Conservation (phyloP, 2,329 filamentous ascomycete genomes). For the Diplocarpon rosae region DNA sequence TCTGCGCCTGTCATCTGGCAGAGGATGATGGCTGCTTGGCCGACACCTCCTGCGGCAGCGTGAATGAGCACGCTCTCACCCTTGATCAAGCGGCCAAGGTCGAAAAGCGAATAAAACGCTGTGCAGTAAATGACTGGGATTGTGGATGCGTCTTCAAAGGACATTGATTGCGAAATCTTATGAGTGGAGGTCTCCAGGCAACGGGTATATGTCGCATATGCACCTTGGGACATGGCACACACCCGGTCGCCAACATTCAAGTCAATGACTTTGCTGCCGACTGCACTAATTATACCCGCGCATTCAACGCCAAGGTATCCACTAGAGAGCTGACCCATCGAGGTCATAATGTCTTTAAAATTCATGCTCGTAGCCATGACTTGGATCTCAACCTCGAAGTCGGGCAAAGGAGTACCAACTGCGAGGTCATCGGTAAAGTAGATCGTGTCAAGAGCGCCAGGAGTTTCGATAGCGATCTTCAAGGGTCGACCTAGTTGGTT, state of each 20-base stretch:
- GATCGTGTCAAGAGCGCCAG: conserved; percentile 21
- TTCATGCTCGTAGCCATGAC: conserved; percentile 28
- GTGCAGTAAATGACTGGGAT: conserved; percentile 24
- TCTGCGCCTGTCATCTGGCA: conserved; percentile 25
- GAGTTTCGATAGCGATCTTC: conserved; percentile 18
- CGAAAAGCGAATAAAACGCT: conserved; percentile 22
- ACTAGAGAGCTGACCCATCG: conserved; percentile 28
- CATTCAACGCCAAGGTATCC: conserved; percentile 28
- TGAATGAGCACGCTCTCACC: conserved; percentile 29
- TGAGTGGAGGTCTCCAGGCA: conserved; percentile 21
- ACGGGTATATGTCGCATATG: conserved; percentile 26
- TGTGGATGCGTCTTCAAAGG: conserved; percentile 22
- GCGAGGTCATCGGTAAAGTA: conserved; percentile 22
- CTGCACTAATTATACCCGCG: conserved; percentile 25
- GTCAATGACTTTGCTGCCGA: conserved; percentile 24
- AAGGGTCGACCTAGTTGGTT: conserved; percentile 20
- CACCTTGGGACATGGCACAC: conserved; percentile 25
- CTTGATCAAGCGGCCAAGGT: conserved; percentile 18
- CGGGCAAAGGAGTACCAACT: conserved; percentile 10
- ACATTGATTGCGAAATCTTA: conserved; percentile 19
- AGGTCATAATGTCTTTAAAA: conserved; percentile 29
- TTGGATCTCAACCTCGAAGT: conserved; percentile 20
- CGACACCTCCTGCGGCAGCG: conserved; percentile 28
- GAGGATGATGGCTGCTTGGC: conserved; percentile 29
- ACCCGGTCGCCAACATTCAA: conserved; percentile 28